These are phyloP conservation scores for Collariella sp. DNA, from an alignment of 495 filamentous ascomycete species.

Conservation along the genomic window DNA sequence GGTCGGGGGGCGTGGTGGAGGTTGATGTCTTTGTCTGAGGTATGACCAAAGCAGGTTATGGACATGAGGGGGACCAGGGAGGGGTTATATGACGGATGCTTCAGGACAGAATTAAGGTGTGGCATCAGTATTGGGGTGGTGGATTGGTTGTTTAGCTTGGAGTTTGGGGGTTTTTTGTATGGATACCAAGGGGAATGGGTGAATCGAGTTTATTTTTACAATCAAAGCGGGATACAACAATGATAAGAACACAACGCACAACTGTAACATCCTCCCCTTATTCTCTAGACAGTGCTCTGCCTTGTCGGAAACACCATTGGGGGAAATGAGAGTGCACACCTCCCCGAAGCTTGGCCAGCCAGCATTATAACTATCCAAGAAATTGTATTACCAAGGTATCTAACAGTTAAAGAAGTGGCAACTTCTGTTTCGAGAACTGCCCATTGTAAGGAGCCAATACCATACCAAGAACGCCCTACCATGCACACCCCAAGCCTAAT, in stretches of 20 bases:
- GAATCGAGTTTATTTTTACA: too few species aligned
- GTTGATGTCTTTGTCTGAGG: conserved; percentile 16
- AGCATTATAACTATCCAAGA: neutral
- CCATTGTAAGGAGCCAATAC: too few species aligned
- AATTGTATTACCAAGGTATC: neutral
- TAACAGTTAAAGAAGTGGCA: too few species aligned
- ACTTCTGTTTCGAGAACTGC: too few species aligned
- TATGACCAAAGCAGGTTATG: neutral
- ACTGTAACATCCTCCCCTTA: too few species aligned
- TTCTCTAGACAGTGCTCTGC: too few species aligned
- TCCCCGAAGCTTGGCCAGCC: neutral
- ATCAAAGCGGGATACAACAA: too few species aligned
- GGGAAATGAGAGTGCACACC: too few species aligned
- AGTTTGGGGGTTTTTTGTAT: too few species aligned
- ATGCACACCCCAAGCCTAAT: conserved; percentile 2
- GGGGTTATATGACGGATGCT: neutral
- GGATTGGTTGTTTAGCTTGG: too few species aligned
- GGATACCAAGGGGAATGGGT: too few species aligned
- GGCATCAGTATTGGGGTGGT: neutral
- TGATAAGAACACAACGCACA: too few species aligned
- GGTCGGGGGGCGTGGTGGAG: conserved; percentile 12
- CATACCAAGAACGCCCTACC: neutral
- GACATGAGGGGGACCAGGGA: neutral
- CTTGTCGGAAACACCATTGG: neutral
- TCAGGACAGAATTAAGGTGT: neutral